A percentile compares a stretch with the other conserved stretches of the same genome.
Conservation (phyloP, 2,329 filamentous ascomycete genomes). For the Didymella pinodella region DNA sequence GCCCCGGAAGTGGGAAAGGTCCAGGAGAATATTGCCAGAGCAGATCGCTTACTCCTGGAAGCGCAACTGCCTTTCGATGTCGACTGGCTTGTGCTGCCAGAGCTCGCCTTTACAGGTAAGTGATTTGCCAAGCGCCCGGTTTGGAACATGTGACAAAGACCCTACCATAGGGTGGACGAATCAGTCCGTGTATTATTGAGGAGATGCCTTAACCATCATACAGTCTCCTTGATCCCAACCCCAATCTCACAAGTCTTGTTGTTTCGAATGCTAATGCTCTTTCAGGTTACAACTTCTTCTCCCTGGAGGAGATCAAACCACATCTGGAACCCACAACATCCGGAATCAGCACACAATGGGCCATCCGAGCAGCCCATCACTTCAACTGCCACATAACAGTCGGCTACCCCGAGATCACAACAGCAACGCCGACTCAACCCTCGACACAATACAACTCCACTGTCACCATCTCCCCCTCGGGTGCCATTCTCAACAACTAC, state of each 20-base stretch:
- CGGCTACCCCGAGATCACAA: conserved; percentile 73
- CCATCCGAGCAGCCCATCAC: conserved; percentile 69
- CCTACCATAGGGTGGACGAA: too few relatives aligned
- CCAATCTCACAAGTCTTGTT: neutral
- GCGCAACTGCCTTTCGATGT: conserved; percentile 57
- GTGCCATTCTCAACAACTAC: conserved; percentile 66
- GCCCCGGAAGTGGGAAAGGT: conserved; percentile 74
- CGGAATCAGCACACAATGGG: conserved; percentile 76
- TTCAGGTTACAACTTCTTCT: conserved; percentile 79
- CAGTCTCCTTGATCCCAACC: neutral
- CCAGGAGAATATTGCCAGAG: conserved; percentile 73
- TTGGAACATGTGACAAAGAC: conserved; percentile 9
- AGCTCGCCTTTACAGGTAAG: conserved; percentile 76
- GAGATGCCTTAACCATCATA: neutral
- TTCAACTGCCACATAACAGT: conserved; percentile 72
- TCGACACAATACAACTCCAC: conserved; percentile 65
- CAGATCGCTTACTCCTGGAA: conserved; percentile 68
- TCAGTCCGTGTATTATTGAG: neutral
- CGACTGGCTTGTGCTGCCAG: conserved; percentile 76
- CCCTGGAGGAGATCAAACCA: conserved; percentile 70
- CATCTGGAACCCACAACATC: conserved; percentile 71
- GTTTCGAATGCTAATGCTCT: conserved; percentile 9
- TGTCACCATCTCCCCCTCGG: conserved; percentile 64
- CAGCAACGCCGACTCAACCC: conserved; percentile 28
- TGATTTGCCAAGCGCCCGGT: neutral